Evolutionary conservation across 441 rosid genomes (phyloP), one percentile per base, ranked within the genome.

Genomic region (Mallotus repandus): DNA sequence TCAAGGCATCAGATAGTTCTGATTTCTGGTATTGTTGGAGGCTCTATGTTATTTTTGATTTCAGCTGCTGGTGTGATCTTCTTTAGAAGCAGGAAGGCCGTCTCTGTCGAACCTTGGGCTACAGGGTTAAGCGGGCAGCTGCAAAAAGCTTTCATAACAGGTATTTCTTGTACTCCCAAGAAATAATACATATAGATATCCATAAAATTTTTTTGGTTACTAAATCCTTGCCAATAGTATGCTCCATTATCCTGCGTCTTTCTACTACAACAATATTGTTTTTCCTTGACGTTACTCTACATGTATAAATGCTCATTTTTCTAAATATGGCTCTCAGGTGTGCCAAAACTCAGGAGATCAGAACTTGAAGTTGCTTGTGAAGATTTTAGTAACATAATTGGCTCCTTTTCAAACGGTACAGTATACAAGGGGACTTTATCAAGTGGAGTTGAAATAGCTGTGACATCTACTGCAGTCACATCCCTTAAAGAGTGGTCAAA

Each of bases 281-380:
- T 64, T 45, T 60, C 9, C 72, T 45, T 65, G 63, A 53, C 29
- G 14, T 43, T 62, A 69, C 25, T 56, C 53, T 60, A 35, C 18
- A 46, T 54, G 49, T 38, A 48, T 48, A 9, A 9, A 29, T 66
- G 13, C 57, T 18, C 35, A 45, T 58, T 58, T 66, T 35, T 46
- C 22, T 65, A 46, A 13, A 58, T 45, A 5, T 55, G 56, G 61
- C 68, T 78, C 80, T 66, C 94, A 94, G 98, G 92, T 68, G 94
- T 89, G 32, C 98, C 97, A 11, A 92, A 88, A 80, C 88, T 94
- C 57, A 88, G 86, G 84, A 86, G 96, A 68, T 78, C 92, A 55
- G 99, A 96, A 78, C 91, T 96, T 68, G 90, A 85, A 84, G 92
- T 89, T 61, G 99, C 97, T 22, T 94, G 99, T 69, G 99, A 96